Percentiles rank a stretch among this genome's conserved stretches.
Conservation (phyloP, 164 flowering plant species). For the Vitis riparia region DNA sequence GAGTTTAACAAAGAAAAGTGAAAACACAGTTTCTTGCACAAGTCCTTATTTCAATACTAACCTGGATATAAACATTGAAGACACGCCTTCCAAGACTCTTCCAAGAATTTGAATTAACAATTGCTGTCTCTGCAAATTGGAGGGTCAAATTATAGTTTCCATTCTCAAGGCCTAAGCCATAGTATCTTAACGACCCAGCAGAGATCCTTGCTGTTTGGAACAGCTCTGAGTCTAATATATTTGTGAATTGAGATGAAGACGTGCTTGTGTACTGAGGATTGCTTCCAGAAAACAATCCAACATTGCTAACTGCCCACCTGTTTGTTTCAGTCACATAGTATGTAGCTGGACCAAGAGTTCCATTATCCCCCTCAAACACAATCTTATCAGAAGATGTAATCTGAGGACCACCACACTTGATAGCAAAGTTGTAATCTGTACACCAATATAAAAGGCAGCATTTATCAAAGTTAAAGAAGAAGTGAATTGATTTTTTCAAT, state of each 20-base stretch:
- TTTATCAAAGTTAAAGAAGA: neutral
- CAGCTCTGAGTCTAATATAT: conserved; percentile 58
- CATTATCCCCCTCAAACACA: conserved; percentile 54
- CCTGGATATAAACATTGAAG: conserved; percentile 85
- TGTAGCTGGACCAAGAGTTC: conserved; percentile 66
- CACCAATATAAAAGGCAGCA: neutral
- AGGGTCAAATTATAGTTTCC: conserved; percentile 70
- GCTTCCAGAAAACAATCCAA: conserved; percentile 47
- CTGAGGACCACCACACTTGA: conserved; percentile 77
- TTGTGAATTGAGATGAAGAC: conserved; percentile 39
- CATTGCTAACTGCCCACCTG: conserved; percentile 85
- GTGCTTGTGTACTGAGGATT: conserved; percentile 27
- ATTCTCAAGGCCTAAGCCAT: conserved; percentile 86
- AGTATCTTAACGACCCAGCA: conserved; percentile 78
- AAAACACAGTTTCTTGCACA: neutral
- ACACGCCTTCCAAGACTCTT: conserved; percentile 70
- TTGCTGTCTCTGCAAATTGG: conserved; percentile 63
- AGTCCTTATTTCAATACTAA: conserved; percentile 16
- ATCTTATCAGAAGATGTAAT: conserved; percentile 33
- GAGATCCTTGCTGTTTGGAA: conserved; percentile 74
- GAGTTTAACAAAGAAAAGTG: neutral
- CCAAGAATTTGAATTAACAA: conserved; percentile 41
- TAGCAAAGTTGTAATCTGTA: conserved; percentile 68
- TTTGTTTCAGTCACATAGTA: conserved; percentile 43
- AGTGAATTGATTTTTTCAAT: no score